Percentiles rank a stretch among this genome's conserved stretches.
phyloP scores from a whole-genome alignment of 2,329 filamentous ascomycete genomes.

The Arthrocladium fulminans region DNA sequence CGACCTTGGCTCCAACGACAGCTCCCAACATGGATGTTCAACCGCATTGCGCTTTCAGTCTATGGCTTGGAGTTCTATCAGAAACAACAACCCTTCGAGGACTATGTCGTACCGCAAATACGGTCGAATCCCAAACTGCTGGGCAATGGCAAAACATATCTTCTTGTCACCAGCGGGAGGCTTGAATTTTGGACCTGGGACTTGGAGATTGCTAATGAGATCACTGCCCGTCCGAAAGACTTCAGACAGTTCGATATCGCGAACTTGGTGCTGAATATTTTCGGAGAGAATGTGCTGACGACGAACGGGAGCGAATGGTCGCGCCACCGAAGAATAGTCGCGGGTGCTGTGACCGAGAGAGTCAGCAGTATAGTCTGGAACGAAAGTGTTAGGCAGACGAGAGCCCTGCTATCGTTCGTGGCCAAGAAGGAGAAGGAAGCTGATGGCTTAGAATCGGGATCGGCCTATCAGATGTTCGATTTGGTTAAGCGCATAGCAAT shows the following conservation, averaged over 20 bases:
- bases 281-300: constrained; percentile 28
- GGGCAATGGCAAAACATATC: constrained; percentile 22
- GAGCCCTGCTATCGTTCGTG: constrained; percentile 26
- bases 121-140: background rate
- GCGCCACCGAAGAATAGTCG: constrained; percentile 30
- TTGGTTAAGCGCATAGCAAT: constrained; percentile 30
- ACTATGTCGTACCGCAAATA: constrained; percentile 15
- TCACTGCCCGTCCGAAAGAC: constrained; percentile 30
- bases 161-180: constrained; percentile 26
- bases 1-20: constrained; percentile 20
- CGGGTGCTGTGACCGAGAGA: constrained; percentile 30
- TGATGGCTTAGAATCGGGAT: constrained; percentile 8
- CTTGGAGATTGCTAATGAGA: constrained; percentile 24
- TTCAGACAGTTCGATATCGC: constrained; percentile 27
- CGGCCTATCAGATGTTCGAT: constrained; percentile 21
- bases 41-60: constrained; percentile 23
- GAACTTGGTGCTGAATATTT: constrained; percentile 26
- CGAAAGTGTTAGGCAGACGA: constrained; percentile 27
- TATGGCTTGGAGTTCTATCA: constrained; percentile 30
- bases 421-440: constrained; percentile 10
- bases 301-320: constrained; percentile 27
- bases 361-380: constrained; percentile 31
- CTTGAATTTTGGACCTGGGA: constrained; percentile 25
- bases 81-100: constrained; percentile 23
- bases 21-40: constrained; percentile 23